Evolutionary conservation across 441 rosid species (phyloP).

Genomic region (Populus hybrid): DNA sequence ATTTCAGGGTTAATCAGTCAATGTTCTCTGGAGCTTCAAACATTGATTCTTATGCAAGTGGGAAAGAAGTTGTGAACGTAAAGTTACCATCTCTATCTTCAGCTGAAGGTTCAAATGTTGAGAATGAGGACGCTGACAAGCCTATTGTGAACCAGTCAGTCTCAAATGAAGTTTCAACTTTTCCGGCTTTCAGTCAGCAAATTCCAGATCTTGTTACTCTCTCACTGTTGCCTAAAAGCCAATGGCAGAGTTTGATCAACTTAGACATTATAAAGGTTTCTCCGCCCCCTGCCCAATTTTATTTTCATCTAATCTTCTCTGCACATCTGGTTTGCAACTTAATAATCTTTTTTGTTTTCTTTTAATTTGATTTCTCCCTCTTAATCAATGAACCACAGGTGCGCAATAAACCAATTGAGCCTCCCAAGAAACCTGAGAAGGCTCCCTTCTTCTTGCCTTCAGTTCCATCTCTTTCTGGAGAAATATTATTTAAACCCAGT

Average conservation of each 20-base stretch:
- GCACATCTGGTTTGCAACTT: not conserved
- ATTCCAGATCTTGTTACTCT: slow-evolving; percentile 94
- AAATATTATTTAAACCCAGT: slow-evolving; percentile 65
- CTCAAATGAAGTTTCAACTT: slow-evolving; percentile 27
- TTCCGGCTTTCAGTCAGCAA: slow-evolving; percentile 41
- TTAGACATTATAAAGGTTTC: slow-evolving; percentile 90
- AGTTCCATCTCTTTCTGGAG: slow-evolving; percentile 83
- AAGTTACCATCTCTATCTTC: slow-evolving; percentile 82
- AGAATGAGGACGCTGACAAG: slow-evolving; percentile 43
- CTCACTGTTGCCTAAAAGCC: slow-evolving; percentile 89
- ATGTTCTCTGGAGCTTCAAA: slow-evolving; percentile 74
- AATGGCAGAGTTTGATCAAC: slow-evolving; percentile 97
- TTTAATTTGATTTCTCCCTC: not conserved
- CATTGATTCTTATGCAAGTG: slow-evolving; percentile 73
- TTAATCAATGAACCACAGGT: slow-evolving; percentile 36
- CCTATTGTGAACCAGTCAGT: slow-evolving; percentile 33
- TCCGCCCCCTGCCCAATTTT: not conserved
- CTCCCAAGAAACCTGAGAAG: slow-evolving; percentile 85
- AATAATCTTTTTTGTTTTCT: not conserved
- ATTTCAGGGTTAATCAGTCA: slow-evolving; percentile 77
- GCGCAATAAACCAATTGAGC: slow-evolving; percentile 92
- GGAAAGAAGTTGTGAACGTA: slow-evolving; percentile 67
- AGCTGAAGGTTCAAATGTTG: slow-evolving; percentile 35
- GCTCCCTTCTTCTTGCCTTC: slow-evolving; percentile 96
- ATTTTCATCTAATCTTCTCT: not conserved